Base-by-base conservation (phyloP, 2,329 filamentous ascomycete species). In the Monilinia aucupariae region DNA sequence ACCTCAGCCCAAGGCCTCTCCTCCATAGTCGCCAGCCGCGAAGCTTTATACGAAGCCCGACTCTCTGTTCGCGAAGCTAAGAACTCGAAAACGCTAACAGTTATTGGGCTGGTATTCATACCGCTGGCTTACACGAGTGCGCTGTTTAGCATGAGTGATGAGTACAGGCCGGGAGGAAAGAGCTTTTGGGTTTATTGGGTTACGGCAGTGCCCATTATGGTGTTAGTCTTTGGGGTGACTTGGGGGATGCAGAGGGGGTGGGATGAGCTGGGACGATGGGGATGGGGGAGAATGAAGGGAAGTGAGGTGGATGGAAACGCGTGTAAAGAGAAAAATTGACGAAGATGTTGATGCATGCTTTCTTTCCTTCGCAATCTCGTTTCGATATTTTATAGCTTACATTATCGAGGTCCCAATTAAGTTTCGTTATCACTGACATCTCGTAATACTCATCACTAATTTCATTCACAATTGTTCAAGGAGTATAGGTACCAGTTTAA, bases 71-170 rank as follows among this genome's bases (percentile, higher is more conserved):
- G 45, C 12, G 56, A 51, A 32, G 56, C 34, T 0, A n/a, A 43
- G 15, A 51, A 59, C 27, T 49, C 47, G 4, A 59, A 59, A 22
- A 22, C 32, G 0, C 27, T 59, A 9, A 51, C 56, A 7, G 30
- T 59, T 41, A 30, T 59, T 6, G 56, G 56, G 10, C 15, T 59
- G 25, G 22, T 59, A n/a, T 51, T 51, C 3, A 51, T 59, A 13
- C 47, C 32, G 3, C 15, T 59, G 32, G 56, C 45, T 4, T 51
- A 59, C 30, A 51, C 45, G 6, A 51, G 56, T 22, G 56, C 45
- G 17, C 41, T 59, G 25, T 51, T 59, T 30, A 59, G 56, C 39
- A 59, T 59, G 56, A 59, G 56, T 51, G 45, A n/a, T n/a, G 32
- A 51, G 10, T 59, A 59, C 30, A 25, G 47, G 30, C 56, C 56